Evolutionary conservation across 768 basidiomycete genomes (phyloP), one percentile per base, ranked within the genome.

Genomic region (Suillus plorans): DNA sequence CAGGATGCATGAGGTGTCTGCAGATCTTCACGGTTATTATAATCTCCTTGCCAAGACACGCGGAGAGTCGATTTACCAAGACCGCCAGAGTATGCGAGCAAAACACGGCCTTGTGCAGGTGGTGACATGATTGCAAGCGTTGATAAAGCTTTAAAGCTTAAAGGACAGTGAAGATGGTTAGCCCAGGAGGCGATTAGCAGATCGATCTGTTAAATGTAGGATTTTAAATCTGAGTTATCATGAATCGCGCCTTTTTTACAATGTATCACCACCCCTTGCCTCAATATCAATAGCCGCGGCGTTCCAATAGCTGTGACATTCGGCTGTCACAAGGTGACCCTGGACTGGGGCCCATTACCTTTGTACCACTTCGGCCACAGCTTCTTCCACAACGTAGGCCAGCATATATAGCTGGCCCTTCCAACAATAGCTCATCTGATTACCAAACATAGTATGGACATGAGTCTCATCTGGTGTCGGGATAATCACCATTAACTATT

Each of bases 1-100:
- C 71, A 99, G 89, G 81, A 99, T 99, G 80, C 97, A 99, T 44
- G 97, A 98, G n/a, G 97, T 99, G 79, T 99, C 97, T 96, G 71
- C 4, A 36, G 67, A 66, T 73, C 62, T 55, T 55, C 31, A 31
- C 31, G 31, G 20, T 36, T 36, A 22, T 14, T 58, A 58, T 28
- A 12, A 58, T 58, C 14, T 58, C 20, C 44, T 31, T 31, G 31
- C 31, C 31, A 31, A 31, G 31, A 31, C 22, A 2, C n/a, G 18
- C 14, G 47, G 1, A 13, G 56, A 64, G 31, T 57, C 5, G 16
- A 81, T 93, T 70, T 65, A 97, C 96, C 96, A 60, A 99, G 87
- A 71, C 97, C 97, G 68, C 97, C 97, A 73, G 97, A 99, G 82
- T 99, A 99, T 25, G 97, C 97, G 68, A 99, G 85, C 63, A 99